These are phyloP conservation scores for Phlegmacium glaucopus DNA, from an alignment of 768 basidiomycete genomes.

Conservation along the genomic window DNA sequence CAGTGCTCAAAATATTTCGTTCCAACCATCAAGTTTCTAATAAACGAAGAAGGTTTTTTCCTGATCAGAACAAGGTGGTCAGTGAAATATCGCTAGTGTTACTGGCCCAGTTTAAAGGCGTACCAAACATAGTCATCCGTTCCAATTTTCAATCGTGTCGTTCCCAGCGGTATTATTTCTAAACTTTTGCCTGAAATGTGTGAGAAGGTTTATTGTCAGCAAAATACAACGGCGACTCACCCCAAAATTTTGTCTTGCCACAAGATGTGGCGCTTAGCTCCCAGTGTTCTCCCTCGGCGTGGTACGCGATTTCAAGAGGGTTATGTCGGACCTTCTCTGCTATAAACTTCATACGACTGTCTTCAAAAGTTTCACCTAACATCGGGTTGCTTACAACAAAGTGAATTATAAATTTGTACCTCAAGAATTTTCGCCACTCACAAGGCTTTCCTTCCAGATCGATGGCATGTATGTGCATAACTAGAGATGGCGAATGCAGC, in stretches of 20 bases:
- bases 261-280: slow-evolving; percentile 70
- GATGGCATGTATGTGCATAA: slow-evolving; percentile 77
- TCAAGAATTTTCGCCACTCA: slow-evolving; percentile 35
- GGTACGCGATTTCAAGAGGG: slow-evolving; percentile 81
- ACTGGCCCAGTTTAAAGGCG: slow-evolving; percentile 14
- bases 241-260: slow-evolving; percentile 90
- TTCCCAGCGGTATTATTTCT: slow-evolving; percentile 81
- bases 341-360: slow-evolving; percentile 74
- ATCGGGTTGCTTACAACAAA: slow-evolving; percentile 68
- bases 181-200: slow-evolving; percentile 71
- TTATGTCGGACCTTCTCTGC: slow-evolving; percentile 88
- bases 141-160: slow-evolving; percentile 62
- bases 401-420: slow-evolving; percentile 1
- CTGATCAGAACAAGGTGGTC: slow-evolving; percentile 32
- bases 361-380: slow-evolving; percentile 87
- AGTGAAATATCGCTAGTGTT: background rate
- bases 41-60: slow-evolving; percentile 86
- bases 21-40: slow-evolving; percentile 87
- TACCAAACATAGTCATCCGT: slow-evolving; percentile 72
- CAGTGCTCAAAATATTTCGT: slow-evolving; percentile 88
- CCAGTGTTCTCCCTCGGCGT: slow-evolving; percentile 80
- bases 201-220: slow-evolving; percentile 9
- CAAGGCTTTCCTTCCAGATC: slow-evolving; percentile 87
- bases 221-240: slow-evolving; percentile 39
- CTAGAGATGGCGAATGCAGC: slow-evolving; percentile 84